Base-by-base conservation (phyloP, 345 rosid species). In the Mercurialis annua region DNA sequence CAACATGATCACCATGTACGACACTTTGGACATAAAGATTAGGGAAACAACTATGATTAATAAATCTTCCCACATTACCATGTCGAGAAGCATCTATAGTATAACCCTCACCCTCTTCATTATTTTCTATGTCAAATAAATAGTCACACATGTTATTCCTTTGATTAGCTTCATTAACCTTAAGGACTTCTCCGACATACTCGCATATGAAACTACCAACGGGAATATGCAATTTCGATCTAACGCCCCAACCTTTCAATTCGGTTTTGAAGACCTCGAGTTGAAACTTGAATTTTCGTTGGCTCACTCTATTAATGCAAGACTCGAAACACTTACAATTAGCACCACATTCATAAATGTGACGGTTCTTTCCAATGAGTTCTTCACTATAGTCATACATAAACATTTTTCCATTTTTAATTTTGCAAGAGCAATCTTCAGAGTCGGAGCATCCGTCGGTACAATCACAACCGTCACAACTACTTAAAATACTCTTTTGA, bases 161-260 rank as follows among this genome's bases (percentile, higher is more conserved):
- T 9, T 20, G 27, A 53, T 56, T 14, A 18, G 10, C 53, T 43
- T 70, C 62, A 18, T 44, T 62, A 1, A 17, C 36, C 1, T 42
- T 15, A 7, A 49, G 52, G 30, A 75, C 59, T 53, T 80, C 84
- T 24, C 88, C 88, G 5, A 78, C 77, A 71, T 78, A 85, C 67
- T 85, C 88, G 54, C 90, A 85, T 23, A 87, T 72, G 69, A 78
- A 87, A 64, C 84, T 74, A 16, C 92, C 90, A 14, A 68, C 53
- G 0, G 84, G 83, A 51, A 87, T 82, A n/a, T 73, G 59, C 30
- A 70, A 73, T 80, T 73, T 81, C 0, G 90, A 85, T 62, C 86
- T 81, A 17, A 40, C 84, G 47, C 72, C 90, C 88, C 86, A 85
- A 55, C 88, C 85, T 42, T 59, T 76, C 24, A 68, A 47, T 18